These are phyloP conservation scores for Conticribra weissflogii DNA, from an alignment of 108 stramenopile species.

Conservation along the genomic window DNA sequence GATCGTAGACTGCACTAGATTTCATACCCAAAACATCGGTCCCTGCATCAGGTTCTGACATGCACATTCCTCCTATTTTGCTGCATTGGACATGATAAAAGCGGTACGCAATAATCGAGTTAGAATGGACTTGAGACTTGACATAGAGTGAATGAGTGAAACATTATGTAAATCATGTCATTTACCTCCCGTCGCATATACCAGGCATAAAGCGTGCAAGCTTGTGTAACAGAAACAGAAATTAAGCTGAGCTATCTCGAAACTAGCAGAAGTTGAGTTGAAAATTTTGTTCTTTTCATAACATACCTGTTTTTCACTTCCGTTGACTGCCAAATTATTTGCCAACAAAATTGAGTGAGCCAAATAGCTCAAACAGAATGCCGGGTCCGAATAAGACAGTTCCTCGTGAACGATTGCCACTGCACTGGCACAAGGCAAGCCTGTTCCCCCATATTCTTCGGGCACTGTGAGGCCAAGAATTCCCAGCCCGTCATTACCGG, in stretches of 20 bases:
- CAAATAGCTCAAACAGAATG: constrained; percentile 96
- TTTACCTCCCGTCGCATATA: constrained; percentile 74
- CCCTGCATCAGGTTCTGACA: constrained; percentile 97
- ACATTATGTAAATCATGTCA: background rate
- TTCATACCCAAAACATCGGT: constrained; percentile 98
- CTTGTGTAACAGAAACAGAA: constrained; percentile 18
- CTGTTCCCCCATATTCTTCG: constrained; percentile 93
- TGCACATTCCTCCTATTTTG: constrained; percentile 97
- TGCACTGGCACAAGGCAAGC: constrained; percentile 82
- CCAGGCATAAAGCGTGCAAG: constrained; percentile 74
- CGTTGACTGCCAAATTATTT: constrained; percentile 92
- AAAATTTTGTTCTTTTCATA: no score
- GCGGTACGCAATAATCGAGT: no score
- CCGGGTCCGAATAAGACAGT: constrained; percentile 94
- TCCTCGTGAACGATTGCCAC: constrained; percentile 88
- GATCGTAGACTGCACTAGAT: constrained; percentile 76
- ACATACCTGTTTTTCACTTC: constrained; percentile 76
- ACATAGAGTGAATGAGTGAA: background rate
- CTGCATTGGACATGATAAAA: no score
- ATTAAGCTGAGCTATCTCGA: background rate
- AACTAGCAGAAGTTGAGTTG: background rate
- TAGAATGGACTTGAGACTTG: no score
- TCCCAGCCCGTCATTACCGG: constrained; percentile 73
- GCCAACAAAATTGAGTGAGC: constrained; percentile 90
- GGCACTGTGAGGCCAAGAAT: constrained; percentile 93